phyloP scores from a whole-genome alignment of 495 filamentous ascomycete genomes.

The Letharia lupina region DNA sequence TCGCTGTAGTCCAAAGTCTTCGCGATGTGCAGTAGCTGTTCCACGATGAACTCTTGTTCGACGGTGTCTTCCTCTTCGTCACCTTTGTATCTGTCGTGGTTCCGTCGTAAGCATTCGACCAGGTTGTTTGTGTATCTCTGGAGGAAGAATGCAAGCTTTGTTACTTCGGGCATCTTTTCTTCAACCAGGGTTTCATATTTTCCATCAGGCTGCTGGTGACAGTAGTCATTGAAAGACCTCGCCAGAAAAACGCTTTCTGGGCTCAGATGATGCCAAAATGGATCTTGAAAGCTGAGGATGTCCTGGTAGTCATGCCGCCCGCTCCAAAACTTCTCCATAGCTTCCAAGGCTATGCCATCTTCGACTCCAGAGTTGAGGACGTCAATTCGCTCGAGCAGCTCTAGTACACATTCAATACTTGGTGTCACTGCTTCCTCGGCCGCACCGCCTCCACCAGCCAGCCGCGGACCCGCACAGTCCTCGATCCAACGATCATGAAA shows the following conservation, averaged over 20 bases:
- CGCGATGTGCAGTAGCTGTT: constrained; percentile 89
- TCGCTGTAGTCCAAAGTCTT: constrained; percentile 88
- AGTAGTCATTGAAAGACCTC: constrained; percentile 90
- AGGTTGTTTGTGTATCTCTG: constrained; percentile 70
- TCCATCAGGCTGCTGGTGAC: constrained; percentile 57
- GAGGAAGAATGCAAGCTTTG: constrained; percentile 73
- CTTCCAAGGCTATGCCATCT: constrained; percentile 80
- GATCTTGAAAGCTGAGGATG: constrained; percentile 68
- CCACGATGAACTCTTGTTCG: constrained; percentile 87
- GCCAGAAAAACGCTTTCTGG: constrained; percentile 82
- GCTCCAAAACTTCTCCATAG: constrained; percentile 94
- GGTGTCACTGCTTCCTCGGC: constrained; percentile 48
- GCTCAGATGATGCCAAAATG: constrained; percentile 78
- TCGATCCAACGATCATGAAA: constrained; percentile 96
- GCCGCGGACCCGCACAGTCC: constrained; percentile 65
- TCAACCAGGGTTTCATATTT: constrained; percentile 67
- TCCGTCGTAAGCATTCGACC: constrained; percentile 54
- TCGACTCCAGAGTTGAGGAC: constrained; percentile 83
- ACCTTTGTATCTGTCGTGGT: constrained; percentile 45
- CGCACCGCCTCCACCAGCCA: constrained; percentile 37
- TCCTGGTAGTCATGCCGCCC: constrained; percentile 86
- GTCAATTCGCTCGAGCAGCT: constrained; percentile 90
- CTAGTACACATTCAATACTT: constrained; percentile 67
- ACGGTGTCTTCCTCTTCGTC: constrained; percentile 72
- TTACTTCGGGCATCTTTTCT: constrained; percentile 93